phyloP scores from a whole-genome alignment of 139 green algal species.

The Monoraphidium neglectum region DNA sequence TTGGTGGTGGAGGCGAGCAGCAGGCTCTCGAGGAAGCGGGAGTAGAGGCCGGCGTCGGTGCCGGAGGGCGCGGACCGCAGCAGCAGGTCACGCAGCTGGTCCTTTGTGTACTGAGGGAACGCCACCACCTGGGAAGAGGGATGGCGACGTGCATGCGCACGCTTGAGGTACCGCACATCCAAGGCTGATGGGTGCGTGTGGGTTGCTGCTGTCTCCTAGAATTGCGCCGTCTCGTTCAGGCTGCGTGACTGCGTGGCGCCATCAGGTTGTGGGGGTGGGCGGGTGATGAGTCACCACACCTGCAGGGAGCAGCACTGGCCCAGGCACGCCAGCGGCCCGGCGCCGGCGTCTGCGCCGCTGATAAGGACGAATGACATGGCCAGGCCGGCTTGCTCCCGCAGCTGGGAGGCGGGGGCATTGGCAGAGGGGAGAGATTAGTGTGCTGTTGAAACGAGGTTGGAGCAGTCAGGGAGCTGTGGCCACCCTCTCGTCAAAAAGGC shows the following conservation, averaged over 20 bases:
- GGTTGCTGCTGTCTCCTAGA: too few species aligned
- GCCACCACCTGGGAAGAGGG: too few species aligned
- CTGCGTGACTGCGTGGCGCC: too few species aligned
- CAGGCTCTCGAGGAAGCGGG: slow-evolving; percentile 2
- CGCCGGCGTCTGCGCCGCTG: slow-evolving; percentile 4
- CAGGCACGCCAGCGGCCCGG: slow-evolving; percentile 13
- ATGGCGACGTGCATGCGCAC: too few species aligned
- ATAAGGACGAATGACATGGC: slow-evolving; percentile 10
- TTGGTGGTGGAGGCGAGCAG: slow-evolving; percentile 5
- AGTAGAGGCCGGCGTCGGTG: background rate
- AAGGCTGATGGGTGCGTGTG: too few species aligned
- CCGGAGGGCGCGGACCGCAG: background rate
- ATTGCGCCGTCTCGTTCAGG: too few species aligned
- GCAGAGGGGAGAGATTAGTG: background rate
- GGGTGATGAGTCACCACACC: too few species aligned
- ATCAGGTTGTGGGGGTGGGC: too few species aligned
- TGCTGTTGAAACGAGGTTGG: background rate
- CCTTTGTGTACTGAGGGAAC: slow-evolving; percentile 4
- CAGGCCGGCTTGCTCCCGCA: slow-evolving; percentile 7
- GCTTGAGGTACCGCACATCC: too few species aligned
- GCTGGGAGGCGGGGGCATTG: too few species aligned
- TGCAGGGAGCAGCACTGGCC: background rate
- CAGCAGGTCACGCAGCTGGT: slow-evolving; percentile 7
- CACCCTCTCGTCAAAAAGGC: background rate
- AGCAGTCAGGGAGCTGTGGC: background rate